Conservation (phyloP, 805 yeast genomes). For the Brettanomyces bruxellensis region DNA sequence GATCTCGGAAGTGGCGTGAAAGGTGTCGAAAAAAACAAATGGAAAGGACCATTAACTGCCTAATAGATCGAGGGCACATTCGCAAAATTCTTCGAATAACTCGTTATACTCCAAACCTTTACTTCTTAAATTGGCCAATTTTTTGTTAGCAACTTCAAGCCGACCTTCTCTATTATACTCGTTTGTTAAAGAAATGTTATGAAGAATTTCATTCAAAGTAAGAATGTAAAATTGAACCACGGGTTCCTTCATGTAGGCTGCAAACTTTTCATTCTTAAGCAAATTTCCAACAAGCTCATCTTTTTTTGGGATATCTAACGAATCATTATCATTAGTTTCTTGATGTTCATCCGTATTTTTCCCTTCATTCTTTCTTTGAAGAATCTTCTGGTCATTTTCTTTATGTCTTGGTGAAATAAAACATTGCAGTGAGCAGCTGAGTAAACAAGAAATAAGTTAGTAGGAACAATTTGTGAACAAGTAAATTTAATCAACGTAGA, state of each 20-base stretch:
- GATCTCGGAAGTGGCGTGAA: conserved; percentile 25
- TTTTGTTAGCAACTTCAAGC: conserved; percentile 48
- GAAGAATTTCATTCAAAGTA: conserved; percentile 37
- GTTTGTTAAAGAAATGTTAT: conserved; percentile 37
- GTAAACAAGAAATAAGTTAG: conserved; percentile 3
- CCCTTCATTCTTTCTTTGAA: background rate
- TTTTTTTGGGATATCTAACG: background rate
- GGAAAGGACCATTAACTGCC: conserved; percentile 8
- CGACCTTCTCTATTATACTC: conserved; percentile 48
- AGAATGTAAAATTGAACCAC: conserved; percentile 49
- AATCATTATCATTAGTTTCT: background rate
- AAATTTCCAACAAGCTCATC: conserved; percentile 23
- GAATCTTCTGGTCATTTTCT: conserved; percentile 13
- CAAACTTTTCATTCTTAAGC: conserved; percentile 34
- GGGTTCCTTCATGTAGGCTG: conserved; percentile 38
- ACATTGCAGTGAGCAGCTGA: conserved; percentile 51
- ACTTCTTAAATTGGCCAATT: conserved; percentile 47
- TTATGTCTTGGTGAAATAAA: conserved; percentile 38
- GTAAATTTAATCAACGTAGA: background rate
- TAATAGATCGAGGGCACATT: conserved; percentile 24
- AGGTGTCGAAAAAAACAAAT: conserved; percentile 25
- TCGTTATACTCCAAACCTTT: conserved; percentile 64
- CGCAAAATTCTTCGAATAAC: conserved; percentile 62
- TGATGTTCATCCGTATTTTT: background rate
- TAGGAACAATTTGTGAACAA: background rate